Evolutionary conservation across 2,329 filamentous ascomycete species (phyloP), one percentile per base, ranked within the genome.

Genomic region (Phymatotrichopsis omnivora): DNA sequence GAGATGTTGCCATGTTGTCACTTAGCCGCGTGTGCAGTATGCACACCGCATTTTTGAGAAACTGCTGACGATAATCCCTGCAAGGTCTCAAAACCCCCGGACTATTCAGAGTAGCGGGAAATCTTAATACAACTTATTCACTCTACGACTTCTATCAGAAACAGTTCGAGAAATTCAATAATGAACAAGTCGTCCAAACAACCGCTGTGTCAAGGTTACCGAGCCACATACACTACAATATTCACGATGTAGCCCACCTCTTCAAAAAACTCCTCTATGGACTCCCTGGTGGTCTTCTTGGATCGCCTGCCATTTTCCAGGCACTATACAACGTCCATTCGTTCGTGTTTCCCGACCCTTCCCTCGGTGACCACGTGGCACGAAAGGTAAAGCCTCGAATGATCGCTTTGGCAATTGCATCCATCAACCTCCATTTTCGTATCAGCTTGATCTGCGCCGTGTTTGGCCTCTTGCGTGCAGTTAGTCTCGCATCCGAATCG

Each of bases 261-360:
- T 81, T 83, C 62, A 82, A 82, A 56, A 71, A 69, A 10, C 66
- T 83, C n/a, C 64, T 83, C 1, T 68, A 71, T 0, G 73, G 73
- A 1, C 60, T 83, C 0, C 77, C 78, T 0, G 78, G 78, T 0
- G 79, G 79, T 0, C 76, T 83, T 30, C 63, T 83, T 1, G 79
- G 79, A 3, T 78, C 75, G 0, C 57, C 80, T 11, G 60, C 67
- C 1, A 60, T 81, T 0, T 80, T 82, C 43, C 75, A 81, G 49
- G 71, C 74, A 0, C 59, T 83, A 10, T 70, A 80, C 7, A 71
- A 72, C 8, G 75, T 82, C 12, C 68, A 77, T 47, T 72, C 67
- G 14, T 72, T 76, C 45, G 61, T 79, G 8, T 64, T 69, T 44
- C 64, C 66, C 1, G 69, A 71, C 32, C 67, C 70, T 0, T 74